These are phyloP conservation scores for Hyaloperonospora arabidopsidis DNA, from an alignment of 352 stramenopile genomes.

Conservation along the genomic window DNA sequence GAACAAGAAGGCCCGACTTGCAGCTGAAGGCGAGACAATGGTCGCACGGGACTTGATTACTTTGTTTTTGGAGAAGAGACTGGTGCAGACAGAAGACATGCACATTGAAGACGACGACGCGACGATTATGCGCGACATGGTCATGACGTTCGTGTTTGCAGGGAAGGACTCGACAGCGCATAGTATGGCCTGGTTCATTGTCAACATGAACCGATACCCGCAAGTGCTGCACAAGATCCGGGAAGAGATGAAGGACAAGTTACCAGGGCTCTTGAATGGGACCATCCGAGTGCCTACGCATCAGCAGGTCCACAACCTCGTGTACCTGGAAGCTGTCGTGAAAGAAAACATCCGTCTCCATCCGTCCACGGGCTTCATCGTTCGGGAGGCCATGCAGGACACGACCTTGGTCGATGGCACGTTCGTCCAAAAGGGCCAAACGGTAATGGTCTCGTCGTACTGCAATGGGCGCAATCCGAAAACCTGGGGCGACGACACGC, in stretches of 20 bases:
- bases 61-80: not conserved
- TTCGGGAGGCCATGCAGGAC: slow-evolving; percentile 12
- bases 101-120: no score
- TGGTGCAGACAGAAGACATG: no score
- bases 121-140: slow-evolving; percentile 21
- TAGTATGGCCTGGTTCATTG: slow-evolving; percentile 50
- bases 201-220: slow-evolving; percentile 47
- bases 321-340: slow-evolving; percentile 56
- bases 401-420: slow-evolving; percentile 51
- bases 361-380: slow-evolving; percentile 8
- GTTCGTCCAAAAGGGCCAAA: slow-evolving; percentile 33
- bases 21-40: no score
- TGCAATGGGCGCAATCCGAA: slow-evolving; percentile 26
- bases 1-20: not conserved
- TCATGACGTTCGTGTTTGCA: slow-evolving; percentile 56
- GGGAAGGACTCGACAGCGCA: slow-evolving; percentile 51
- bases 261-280: slow-evolving; percentile 24
- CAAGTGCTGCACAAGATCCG: slow-evolving; percentile 32
- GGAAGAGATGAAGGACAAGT: slow-evolving; percentile 24
- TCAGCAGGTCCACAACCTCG: slow-evolving; percentile 40
- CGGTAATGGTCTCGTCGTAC: slow-evolving; percentile 46
- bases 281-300: slow-evolving; percentile 23
- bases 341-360: slow-evolving; percentile 60
- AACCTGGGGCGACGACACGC: slow-evolving; percentile 39
- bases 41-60: no score